Conservation (phyloP, 1,284 basidiomycete genomes). For the Schizopora paradoxa region DNA sequence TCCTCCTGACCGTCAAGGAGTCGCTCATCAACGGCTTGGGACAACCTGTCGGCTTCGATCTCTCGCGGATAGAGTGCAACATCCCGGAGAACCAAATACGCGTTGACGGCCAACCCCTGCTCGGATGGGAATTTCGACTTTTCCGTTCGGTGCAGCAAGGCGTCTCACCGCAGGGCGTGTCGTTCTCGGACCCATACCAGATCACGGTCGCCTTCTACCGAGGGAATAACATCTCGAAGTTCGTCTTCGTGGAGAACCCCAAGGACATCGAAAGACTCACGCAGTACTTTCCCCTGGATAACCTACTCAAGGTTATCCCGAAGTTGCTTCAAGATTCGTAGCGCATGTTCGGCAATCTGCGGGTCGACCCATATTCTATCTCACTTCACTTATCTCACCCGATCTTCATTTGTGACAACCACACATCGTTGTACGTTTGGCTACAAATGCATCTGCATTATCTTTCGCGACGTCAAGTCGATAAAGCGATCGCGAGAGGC, state of each 20-base stretch:
- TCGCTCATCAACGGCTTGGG: constrained; percentile 78
- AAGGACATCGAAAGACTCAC: constrained; percentile 70
- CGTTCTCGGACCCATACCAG: constrained; percentile 59
- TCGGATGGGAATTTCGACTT: constrained; percentile 78
- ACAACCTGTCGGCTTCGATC: constrained; percentile 73
- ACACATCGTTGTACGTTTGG: no score
- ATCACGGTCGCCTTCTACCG: constrained; percentile 72
- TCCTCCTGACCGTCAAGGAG: constrained; percentile 69
- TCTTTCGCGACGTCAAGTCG: no score
- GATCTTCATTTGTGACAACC: no score
- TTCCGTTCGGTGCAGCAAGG: constrained; percentile 34
- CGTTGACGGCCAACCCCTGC: constrained; percentile 60
- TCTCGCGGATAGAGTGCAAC: constrained; percentile 72
- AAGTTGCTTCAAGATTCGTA: constrained; percentile 52
- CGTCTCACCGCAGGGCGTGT: constrained; percentile 58
- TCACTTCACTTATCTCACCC: no score
- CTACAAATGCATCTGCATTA: no score
- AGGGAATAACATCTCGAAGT: constrained; percentile 54
- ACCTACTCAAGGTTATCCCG: constrained; percentile 69
- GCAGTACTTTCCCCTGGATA: constrained; percentile 76
- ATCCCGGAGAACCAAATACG: constrained; percentile 53
- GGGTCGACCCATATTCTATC: no score
- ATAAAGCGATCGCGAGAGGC: no score
- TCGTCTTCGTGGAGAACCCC: constrained; percentile 63
- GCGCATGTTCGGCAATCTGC: no score